Evolutionary conservation across 1,139 yeast species (phyloP).

Genomic region (Sugiyamaella pinicola): DNA sequence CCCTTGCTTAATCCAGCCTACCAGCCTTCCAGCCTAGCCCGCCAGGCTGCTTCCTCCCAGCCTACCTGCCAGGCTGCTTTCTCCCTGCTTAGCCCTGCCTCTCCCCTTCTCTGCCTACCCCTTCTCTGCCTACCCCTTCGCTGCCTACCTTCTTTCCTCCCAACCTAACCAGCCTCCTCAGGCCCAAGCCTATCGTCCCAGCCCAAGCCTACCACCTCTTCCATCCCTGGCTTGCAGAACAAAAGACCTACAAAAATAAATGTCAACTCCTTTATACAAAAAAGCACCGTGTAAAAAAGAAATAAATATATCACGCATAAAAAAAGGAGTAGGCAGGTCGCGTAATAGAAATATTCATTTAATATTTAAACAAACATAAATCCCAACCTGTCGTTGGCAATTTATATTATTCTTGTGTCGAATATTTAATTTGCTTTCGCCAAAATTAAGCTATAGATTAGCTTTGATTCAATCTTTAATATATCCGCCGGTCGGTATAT

Average conservation of each 20-base stretch:
- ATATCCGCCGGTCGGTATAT: slow-evolving; percentile 16
- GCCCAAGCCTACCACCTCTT: neutral
- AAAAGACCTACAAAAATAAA: neutral
- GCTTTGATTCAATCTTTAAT: slow-evolving; percentile 15
- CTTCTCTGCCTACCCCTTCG: neutral
- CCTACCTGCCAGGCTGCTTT: neutral
- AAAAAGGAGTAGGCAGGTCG: slow-evolving; percentile 19
- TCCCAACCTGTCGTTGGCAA: neutral
- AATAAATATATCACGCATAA: slow-evolving; percentile 1
- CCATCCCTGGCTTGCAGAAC: neutral
- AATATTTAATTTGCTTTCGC: neutral
- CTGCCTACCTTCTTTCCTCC: neutral
- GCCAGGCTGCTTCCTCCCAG: neutral
- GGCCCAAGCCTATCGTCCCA: too few species aligned
- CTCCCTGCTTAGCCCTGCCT: neutral
- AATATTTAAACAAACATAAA: slow-evolving; percentile 10
- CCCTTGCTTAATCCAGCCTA: neutral
- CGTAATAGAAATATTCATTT: slow-evolving; percentile 7
- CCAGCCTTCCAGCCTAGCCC: neutral
- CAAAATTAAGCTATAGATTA: slow-evolving; percentile 15
- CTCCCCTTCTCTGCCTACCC: neutral
- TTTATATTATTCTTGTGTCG: neutral
- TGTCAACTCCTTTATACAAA: slow-evolving; percentile 6
- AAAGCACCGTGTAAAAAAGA: slow-evolving; percentile 5
- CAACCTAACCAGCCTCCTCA: neutral